Base-by-base conservation (phyloP, 345 rosid species). In the Rhizophora apiculata region DNA sequence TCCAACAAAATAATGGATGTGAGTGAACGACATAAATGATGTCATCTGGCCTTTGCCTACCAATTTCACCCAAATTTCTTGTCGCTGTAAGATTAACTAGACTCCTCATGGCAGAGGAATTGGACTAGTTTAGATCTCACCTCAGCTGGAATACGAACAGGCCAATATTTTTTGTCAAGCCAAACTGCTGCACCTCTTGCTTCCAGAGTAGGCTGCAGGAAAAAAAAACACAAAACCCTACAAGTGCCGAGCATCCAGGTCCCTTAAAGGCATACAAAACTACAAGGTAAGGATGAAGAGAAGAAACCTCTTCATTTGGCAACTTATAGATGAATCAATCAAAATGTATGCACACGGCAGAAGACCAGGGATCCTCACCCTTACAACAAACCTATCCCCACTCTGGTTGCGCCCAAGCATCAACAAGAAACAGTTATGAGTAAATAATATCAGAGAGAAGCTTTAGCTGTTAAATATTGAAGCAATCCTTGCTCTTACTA, bases 131-230 rank as follows among this genome's bases (percentile, higher is more conserved):
- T 88, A 56, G 96, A 91, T 67, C 87, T 86, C 62, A 89, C 62
- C 32, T 77, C 81, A 34, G 88, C 60, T 48, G 98, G 96, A 32
- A 94, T 82, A 32, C 97, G 91, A 66, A 85, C 83, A 43, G 88
- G 94, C 53, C 83, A 88, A 67, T 91, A 87, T 60, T 83, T 87
- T 74, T 82, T 87, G 82, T 89, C 93, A 13, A 94, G 93, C 96
- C 96, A 91, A 59, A 88, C 93, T 51, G 79, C 95, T 0, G 79
- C 78, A 59, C 82, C 96, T 84, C 88, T 88, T 22, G 97, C 97
- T 76, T 89, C 90, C 81, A 93, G 70, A 57, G 88, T 74, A 53
- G 88, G 86, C 92, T 89, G 87, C 62, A 64, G 13, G 61, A 31
- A 34, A 34, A 34, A 34, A 34, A 34, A 6, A 34, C 6, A 34